Evolutionary conservation across 208 protist species (phyloP).

Genomic region (Acanthamoeba royreba): DNA sequence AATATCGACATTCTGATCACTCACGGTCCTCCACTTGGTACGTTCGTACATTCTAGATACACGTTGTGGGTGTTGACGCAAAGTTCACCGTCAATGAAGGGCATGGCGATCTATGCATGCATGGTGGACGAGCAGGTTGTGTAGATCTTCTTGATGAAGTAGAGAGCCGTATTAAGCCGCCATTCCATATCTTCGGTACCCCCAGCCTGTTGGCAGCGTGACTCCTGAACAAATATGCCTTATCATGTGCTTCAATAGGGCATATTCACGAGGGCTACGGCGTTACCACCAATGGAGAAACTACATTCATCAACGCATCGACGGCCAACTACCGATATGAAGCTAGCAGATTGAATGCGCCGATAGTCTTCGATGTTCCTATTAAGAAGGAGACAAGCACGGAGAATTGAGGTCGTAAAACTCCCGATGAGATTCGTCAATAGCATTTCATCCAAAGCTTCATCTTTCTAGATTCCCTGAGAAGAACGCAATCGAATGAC

Average conservation of each 20-base stretch:
- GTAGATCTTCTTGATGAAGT: slow-evolving; percentile 56
- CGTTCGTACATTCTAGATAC: neutral
- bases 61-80: neutral
- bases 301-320: slow-evolving; percentile 50
- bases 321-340: slow-evolving; percentile 52
- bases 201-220: neutral
- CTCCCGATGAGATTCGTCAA: too few relatives aligned
- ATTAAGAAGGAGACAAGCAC: neutral
- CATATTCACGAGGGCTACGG: slow-evolving; percentile 49
- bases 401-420: too few relatives aligned
- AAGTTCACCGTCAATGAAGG: neutral
- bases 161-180: slow-evolving; percentile 22
- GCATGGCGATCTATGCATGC: slow-evolving; percentile 40
- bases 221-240: neutral
- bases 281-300: slow-evolving; percentile 47
- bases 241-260: neutral
- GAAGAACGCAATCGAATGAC: too few relatives aligned
- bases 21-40: slow-evolving; percentile 52
- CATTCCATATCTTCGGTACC: slow-evolving; percentile 55
- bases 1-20: slow-evolving; percentile 60
- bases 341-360: neutral
- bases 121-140: slow-evolving; percentile 38
- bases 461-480: too few relatives aligned
- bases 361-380: slow-evolving; percentile 61
- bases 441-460: too few relatives aligned